These are phyloP conservation scores for Rhodotorula sp. DNA, from an alignment of 1,284 basidiomycete genomes.

Conservation along the genomic window DNA sequence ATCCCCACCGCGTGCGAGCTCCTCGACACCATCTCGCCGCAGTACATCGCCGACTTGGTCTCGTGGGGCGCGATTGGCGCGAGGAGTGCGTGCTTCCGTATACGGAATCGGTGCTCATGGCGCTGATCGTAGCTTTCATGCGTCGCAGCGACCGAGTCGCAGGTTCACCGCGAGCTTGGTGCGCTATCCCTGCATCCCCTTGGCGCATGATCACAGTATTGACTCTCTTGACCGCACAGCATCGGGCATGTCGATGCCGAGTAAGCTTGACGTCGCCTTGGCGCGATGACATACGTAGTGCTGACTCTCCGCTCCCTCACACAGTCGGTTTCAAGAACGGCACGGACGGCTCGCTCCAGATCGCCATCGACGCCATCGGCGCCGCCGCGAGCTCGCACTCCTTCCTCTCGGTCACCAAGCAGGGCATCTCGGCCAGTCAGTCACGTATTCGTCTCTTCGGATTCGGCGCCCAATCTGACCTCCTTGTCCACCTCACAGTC, in stretches of 20 bases:
- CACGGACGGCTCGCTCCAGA: conserved; percentile 53
- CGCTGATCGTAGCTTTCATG: not conserved
- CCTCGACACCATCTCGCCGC: conserved; percentile 77
- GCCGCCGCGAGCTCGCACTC: conserved; percentile 83
- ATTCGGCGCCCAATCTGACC: not conserved
- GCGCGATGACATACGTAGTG: not conserved
- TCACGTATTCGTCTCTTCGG: not conserved
- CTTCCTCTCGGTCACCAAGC: conserved; percentile 90
- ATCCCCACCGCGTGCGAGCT: conserved; percentile 53
- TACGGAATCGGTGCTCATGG: too few species aligned
- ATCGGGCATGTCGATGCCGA: conserved; percentile 42
- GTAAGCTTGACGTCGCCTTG: not conserved
- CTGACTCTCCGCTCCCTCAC: not conserved
- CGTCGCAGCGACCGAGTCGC: conserved; percentile 76
- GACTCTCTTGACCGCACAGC: not conserved
- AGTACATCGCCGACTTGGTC: conserved; percentile 94
- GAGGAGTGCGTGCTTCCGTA: conserved; percentile 63
- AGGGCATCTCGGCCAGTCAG: conserved; percentile 52
- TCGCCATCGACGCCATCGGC: conserved; percentile 76
- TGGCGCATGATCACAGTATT: not conserved
- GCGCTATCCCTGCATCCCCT: not conserved
- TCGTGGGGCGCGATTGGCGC: conserved; percentile 98
- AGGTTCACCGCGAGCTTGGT: conserved; percentile 71
- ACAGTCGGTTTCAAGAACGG: conserved; percentile 65
- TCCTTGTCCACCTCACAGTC: conserved; percentile 10